Conservation (phyloP, 2,329 filamentous ascomycete genomes). For the Aspergillus fischeri region DNA sequence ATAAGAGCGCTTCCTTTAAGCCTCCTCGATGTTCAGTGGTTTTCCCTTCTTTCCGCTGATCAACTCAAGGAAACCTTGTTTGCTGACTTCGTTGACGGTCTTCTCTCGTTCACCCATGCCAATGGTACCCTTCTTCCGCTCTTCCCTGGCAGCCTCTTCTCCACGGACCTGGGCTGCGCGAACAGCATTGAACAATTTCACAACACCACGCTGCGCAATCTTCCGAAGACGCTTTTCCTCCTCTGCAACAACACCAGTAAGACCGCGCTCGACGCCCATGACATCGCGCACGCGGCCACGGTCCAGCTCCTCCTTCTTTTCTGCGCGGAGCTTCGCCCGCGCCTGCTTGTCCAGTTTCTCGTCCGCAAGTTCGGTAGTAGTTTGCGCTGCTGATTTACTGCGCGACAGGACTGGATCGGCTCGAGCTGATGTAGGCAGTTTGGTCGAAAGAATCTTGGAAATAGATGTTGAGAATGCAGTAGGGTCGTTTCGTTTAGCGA, state of each 20-base stretch:
- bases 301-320: conserved; percentile 74
- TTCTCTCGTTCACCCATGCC: conserved; percentile 78
- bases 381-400: conserved; percentile 68
- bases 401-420: conserved; percentile 88
- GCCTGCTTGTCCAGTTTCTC: conserved; percentile 78
- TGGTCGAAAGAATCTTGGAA: conserved; percentile 85
- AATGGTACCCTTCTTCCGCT: conserved; percentile 67
- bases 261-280: conserved; percentile 57
- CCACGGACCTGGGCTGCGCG: conserved; percentile 87
- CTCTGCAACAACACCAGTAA: conserved; percentile 55
- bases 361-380: conserved; percentile 69
- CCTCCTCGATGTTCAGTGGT: conserved; percentile 43
- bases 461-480: conserved; percentile 88
- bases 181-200: conserved; percentile 95
- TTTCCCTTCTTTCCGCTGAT: conserved; percentile 61
- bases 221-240: conserved; percentile 78
- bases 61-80: conserved; percentile 91
- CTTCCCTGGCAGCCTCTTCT: conserved; percentile 65
- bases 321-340: conserved; percentile 69
- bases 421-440: conserved; percentile 75
- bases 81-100: conserved; percentile 91
- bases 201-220: conserved; percentile 86
- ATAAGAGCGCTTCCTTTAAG: conserved; percentile 23
- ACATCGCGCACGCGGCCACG: conserved; percentile 88
- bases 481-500: conserved; percentile 81